These are phyloP conservation scores for Arabidopsis suecica DNA, from an alignment of 345 rosid genomes.

Conservation along the genomic window DNA sequence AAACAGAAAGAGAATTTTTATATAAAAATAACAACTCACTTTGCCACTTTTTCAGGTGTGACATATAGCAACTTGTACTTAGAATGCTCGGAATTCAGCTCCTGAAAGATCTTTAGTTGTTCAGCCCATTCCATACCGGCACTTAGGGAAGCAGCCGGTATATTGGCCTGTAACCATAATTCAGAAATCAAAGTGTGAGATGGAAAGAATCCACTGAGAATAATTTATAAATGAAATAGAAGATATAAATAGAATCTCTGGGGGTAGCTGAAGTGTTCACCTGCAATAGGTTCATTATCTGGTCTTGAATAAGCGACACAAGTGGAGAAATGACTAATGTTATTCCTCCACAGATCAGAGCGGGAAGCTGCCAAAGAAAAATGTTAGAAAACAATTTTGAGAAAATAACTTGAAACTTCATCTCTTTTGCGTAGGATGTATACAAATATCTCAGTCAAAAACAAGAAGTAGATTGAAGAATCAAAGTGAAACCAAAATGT, in stretches of 20 bases:
- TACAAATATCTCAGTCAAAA: constrained; percentile 25
- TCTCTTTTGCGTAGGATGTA: constrained; percentile 17
- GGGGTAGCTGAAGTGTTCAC: constrained; percentile 48
- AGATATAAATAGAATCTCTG: constrained; percentile 19
- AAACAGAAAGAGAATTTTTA: neutral
- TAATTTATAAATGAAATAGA: constrained; percentile 17
- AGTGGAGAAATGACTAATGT: constrained; percentile 96
- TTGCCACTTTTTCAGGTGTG: constrained; percentile 99
- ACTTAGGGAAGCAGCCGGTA: constrained; percentile 90
- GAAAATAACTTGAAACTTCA: constrained; percentile 24
- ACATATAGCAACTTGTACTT: constrained; percentile 89
- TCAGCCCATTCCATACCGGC: constrained; percentile 95
- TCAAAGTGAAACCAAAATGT: constrained; percentile 17
- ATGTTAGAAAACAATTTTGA: constrained; percentile 26
- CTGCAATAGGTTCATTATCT: constrained; percentile 97
- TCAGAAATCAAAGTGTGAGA: constrained; percentile 30
- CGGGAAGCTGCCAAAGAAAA: constrained; percentile 77
- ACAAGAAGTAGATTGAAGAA: constrained; percentile 15
- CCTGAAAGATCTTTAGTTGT: constrained; percentile 91
- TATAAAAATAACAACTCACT: constrained; percentile 56
- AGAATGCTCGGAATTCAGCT: constrained; percentile 77
- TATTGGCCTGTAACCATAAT: constrained; percentile 69
- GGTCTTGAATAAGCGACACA: constrained; percentile 98
- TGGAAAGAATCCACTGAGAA: constrained; percentile 14
- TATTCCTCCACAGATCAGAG: constrained; percentile 80